A percentile compares a stretch with the other conserved stretches of the same genome.
Conservation (phyloP, 768 basidiomycete species). For the Leccinum truebloodii region DNA sequence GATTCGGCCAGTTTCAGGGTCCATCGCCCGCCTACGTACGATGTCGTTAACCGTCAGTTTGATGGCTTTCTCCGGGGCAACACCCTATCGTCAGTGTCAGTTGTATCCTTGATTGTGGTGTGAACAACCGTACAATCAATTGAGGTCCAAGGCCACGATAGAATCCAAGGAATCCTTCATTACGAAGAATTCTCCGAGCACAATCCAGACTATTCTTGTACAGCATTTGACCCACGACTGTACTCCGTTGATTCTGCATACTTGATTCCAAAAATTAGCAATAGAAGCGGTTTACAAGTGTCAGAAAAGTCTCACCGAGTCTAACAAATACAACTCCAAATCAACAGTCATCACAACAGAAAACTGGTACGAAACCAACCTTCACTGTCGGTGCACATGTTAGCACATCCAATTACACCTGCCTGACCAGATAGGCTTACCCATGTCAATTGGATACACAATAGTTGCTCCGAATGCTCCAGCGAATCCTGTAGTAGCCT, state of each 20-base stretch:
- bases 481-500: slow-evolving; percentile 63
- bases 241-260: slow-evolving; percentile 97
- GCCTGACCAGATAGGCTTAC: slow-evolving; percentile 40
- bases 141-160: slow-evolving; percentile 97
- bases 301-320: slow-evolving; percentile 50
- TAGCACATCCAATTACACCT: slow-evolving; percentile 7
- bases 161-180: slow-evolving; percentile 94
- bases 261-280: slow-evolving; percentile 38
- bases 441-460: slow-evolving; percentile 95
- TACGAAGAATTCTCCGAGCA: slow-evolving; percentile 88
- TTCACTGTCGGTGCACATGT: slow-evolving; percentile 52
- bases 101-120: not conserved
- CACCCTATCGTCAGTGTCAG: slow-evolving; percentile 56
- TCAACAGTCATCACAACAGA: slow-evolving; percentile 9
- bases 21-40: slow-evolving; percentile 78
- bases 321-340: slow-evolving; percentile 32
- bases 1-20: slow-evolving; percentile 99
- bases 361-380: slow-evolving; percentile 43
- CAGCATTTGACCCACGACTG: slow-evolving; percentile 93
- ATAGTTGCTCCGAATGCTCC: slow-evolving; percentile 96
- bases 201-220: slow-evolving; percentile 98
- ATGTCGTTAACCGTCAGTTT: slow-evolving; percentile 97
- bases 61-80: slow-evolving; percentile 97
- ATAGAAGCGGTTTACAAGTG: not conserved
- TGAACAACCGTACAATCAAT: slow-evolving; percentile 60